Evolutionary conservation across 1,139 yeast species (phyloP).

Genomic region (Debaryomyces psychrophilus): DNA sequence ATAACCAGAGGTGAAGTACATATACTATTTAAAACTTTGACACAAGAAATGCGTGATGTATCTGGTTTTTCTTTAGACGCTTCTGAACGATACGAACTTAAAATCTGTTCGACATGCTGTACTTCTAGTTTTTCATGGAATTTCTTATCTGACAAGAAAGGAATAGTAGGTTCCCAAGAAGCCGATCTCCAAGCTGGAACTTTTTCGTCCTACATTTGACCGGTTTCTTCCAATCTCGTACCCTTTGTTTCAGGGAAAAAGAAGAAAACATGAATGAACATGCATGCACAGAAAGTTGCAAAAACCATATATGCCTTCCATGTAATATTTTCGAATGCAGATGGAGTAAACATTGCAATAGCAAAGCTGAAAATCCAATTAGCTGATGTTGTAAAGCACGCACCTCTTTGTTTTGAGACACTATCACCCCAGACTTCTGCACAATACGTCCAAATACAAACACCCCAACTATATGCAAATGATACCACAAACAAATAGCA

Average conservation of each 20-base stretch:
- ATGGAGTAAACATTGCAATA: conserved; percentile 48
- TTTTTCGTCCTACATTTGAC: conserved; percentile 58
- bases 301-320: conserved; percentile 54
- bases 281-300: conserved; percentile 52
- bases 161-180: conserved; percentile 43
- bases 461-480: conserved; percentile 58
- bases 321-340: conserved; percentile 47
- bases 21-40: not conserved
- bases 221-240: conserved; percentile 65
- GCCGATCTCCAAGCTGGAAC: conserved; percentile 64
- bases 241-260: conserved; percentile 69
- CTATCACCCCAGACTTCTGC: conserved; percentile 52
- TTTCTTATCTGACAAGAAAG: conserved; percentile 46
- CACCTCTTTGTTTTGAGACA: conserved; percentile 56
- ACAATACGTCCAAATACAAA: conserved; percentile 55
- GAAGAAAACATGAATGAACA: conserved; percentile 66
- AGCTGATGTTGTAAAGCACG: conserved; percentile 48
- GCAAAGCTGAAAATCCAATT: conserved; percentile 54
- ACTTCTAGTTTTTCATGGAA: conserved; percentile 11
- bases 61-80: not conserved
- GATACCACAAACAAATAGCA: conserved; percentile 52
- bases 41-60: not conserved
- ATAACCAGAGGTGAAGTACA: not conserved
- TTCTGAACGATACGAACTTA: not conserved
- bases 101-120: not conserved